A percentile compares a stretch with the other conserved stretches of the same genome.
phyloP scores from a whole-genome alignment of 345 rosid genomes.

The Murraya paniculata region DNA sequence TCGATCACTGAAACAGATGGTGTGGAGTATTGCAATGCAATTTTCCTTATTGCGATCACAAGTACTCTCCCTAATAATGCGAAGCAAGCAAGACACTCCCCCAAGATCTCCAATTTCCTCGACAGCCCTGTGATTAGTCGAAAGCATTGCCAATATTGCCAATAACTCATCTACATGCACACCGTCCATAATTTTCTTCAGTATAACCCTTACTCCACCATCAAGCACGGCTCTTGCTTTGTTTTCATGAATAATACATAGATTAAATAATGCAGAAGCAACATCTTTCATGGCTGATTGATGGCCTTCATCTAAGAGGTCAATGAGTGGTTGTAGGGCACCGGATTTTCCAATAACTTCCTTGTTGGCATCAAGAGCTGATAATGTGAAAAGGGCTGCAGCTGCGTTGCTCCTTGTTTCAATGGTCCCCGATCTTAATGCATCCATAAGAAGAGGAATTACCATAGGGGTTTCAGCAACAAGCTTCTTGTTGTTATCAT shows the following conservation, averaged over 20 bases:
- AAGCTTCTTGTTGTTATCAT: slow-evolving; percentile 86
- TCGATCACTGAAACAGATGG: slow-evolving; percentile 69
- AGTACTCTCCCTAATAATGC: slow-evolving; percentile 57
- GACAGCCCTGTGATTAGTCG: slow-evolving; percentile 67
- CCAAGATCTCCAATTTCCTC: slow-evolving; percentile 72
- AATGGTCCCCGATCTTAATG: slow-evolving; percentile 60
- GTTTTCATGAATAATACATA: slow-evolving; percentile 79
- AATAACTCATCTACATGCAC: slow-evolving; percentile 73
- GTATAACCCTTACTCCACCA: slow-evolving; percentile 72
- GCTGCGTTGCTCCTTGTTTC: slow-evolving; percentile 91
- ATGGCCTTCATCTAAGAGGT: slow-evolving; percentile 81
- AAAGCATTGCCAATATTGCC: slow-evolving; percentile 84
- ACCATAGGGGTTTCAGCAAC: slow-evolving; percentile 77
- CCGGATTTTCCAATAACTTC: slow-evolving; percentile 71
- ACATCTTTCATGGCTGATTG: slow-evolving; percentile 74
- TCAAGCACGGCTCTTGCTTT: slow-evolving; percentile 78
- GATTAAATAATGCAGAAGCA: slow-evolving; percentile 87
- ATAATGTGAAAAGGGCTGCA: slow-evolving; percentile 79
- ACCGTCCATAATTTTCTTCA: slow-evolving; percentile 59
- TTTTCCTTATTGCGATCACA: slow-evolving; percentile 92
- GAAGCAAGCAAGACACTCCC: slow-evolving; percentile 73
- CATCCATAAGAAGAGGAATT: slow-evolving; percentile 73
- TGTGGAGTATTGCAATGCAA: slow-evolving; percentile 67
- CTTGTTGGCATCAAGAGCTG: slow-evolving; percentile 90
- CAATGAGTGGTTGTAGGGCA: slow-evolving; percentile 67